A percentile compares a stretch with the other conserved stretches of the same genome.
phyloP scores from a whole-genome alignment of 495 filamentous ascomycete species.

The Aspergillus homomorphus region DNA sequence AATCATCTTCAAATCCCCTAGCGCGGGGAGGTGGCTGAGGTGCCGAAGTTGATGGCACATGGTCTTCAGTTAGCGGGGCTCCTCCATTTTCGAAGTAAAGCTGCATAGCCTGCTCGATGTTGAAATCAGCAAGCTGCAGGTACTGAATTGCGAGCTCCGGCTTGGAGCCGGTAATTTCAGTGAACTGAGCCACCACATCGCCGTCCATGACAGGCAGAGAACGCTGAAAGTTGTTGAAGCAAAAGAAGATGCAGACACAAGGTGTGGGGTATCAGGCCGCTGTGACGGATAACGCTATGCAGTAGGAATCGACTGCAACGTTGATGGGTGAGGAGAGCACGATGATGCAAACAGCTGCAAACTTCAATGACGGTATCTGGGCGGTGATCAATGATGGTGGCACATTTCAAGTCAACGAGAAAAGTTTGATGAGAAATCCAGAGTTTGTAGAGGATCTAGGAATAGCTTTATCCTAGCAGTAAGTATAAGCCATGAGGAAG shows the following conservation, averaged over 20 bases:
- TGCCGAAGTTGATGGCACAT: conserved; percentile 31
- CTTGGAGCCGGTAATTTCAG: conserved; percentile 61
- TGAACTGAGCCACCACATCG: conserved; percentile 49
- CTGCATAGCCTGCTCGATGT: conserved; percentile 80
- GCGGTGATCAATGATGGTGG: not conserved
- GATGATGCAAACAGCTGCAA: conserved; percentile 41
- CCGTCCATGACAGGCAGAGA: conserved; percentile 60
- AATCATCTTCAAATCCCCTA: conserved; percentile 45
- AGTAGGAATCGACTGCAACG: conserved; percentile 3
- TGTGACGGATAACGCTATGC: conserved; percentile 4
- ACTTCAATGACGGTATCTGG: conserved; percentile 14
- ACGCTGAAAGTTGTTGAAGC: conserved; percentile 4
- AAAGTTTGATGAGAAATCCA: not conserved
- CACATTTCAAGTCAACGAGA: not conserved
- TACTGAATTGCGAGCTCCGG: conserved; percentile 70
- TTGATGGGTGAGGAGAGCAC: conserved; percentile 17
- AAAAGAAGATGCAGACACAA: not conserved
- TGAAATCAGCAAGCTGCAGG: conserved; percentile 74
- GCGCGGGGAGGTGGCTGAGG: conserved; percentile 22
- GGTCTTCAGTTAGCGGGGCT: conserved; percentile 45
- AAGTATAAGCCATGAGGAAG: no score
- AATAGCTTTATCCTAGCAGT: no score
- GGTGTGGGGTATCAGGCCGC: not conserved
- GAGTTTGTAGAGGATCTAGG: not conserved
- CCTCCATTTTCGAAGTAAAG: conserved; percentile 83